phyloP scores from a whole-genome alignment of 2,329 filamentous ascomycete genomes.

The Diaporthe sp. region DNA sequence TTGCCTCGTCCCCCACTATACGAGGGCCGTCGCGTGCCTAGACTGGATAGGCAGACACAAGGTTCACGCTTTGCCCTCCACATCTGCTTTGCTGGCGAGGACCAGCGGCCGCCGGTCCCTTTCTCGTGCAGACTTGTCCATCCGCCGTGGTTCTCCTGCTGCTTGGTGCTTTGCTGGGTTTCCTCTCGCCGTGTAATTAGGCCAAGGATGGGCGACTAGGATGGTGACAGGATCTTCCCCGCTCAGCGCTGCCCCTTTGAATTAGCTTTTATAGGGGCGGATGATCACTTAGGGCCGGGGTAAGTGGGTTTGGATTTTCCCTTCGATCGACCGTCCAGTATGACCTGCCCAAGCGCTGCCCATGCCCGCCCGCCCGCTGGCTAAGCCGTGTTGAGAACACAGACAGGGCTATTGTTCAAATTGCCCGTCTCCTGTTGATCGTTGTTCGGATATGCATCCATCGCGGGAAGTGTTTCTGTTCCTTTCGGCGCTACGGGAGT shows the following conservation, averaged over 20 bases:
- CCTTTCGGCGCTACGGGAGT: conserved; percentile 10
- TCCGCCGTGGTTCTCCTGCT: neutral
- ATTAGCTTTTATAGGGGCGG: conserved; percentile 27
- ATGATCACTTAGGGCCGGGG: conserved; percentile 30
- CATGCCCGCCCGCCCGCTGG: conserved; percentile 2
- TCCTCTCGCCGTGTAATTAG: conserved; percentile 14
- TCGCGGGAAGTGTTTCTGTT: conserved; percentile 7
- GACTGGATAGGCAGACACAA: neutral
- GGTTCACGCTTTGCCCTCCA: neutral
- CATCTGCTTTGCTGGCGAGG: neutral
- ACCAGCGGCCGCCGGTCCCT: neutral
- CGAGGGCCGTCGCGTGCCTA: conserved; percentile 22
- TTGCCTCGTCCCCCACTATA: neutral
- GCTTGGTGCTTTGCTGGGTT: neutral
- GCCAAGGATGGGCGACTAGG: conserved; percentile 21
- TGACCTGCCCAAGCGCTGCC: neutral
- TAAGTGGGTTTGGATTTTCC: conserved; percentile 11
- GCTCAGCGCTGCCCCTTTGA: conserved; percentile 19
- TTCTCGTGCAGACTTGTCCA: neutral
- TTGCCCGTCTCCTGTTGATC: conserved; percentile 26
- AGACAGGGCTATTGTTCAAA: neutral
- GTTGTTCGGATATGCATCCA: neutral
- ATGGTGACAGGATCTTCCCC: conserved; percentile 28
- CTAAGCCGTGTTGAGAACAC: conserved; percentile 10
- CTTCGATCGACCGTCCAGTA: neutral